Base-by-base conservation (phyloP, 2,329 filamentous ascomycete species). In the Coniella lustricola region DNA sequence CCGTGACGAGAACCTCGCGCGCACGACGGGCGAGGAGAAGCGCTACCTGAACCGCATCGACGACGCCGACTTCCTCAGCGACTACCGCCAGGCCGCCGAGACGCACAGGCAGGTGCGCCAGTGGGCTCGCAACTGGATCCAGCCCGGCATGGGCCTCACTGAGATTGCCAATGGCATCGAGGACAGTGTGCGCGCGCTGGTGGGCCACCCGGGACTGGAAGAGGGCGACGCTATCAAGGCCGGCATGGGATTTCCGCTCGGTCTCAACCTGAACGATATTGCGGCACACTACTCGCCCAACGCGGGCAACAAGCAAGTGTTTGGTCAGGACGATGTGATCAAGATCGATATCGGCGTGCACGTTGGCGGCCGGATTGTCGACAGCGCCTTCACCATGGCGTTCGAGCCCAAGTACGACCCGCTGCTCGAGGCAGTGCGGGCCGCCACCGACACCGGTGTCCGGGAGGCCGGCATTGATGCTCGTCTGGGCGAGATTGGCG, bases 401-500 rank as follows among this genome's bases (percentile, higher is more conserved):
- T 90, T 87, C 60, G 83, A 90, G 59, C 79, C 77, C 20, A 77
- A 76, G 55, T 90, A 88, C 64, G 84, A 90, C 64, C 84, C 84
- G 60, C 72, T 91, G 22, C 76, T 91, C 32, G 73, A 77, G 38
- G 82, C 86, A 3, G 86, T 90, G 50, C 81, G 81, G 66, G 85
- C 80, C 49, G 85, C 87, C 13, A 90, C 86, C 49, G 87, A 90
- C 66, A 94, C 90, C 56, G 91, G 91, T 61, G 78, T 96, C 61
- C 83, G 81, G 74, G 87, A 94, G 72, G 90, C 90, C 5, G 90
- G 90, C 59, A 95, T 96, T 60, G 90, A 96, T 63, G 90, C 89
- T 40, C 83, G 90, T 48, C 83, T 96, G 59, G 84, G 85, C 55
- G 89, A 95, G 60, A 87, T 95, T 55, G 87, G 90, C 52, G 85